A percentile compares a stretch with the other conserved stretches of the same genome.
Conservation (phyloP, 1,139 yeast species). For the Nakaseomyces nivariensis region DNA sequence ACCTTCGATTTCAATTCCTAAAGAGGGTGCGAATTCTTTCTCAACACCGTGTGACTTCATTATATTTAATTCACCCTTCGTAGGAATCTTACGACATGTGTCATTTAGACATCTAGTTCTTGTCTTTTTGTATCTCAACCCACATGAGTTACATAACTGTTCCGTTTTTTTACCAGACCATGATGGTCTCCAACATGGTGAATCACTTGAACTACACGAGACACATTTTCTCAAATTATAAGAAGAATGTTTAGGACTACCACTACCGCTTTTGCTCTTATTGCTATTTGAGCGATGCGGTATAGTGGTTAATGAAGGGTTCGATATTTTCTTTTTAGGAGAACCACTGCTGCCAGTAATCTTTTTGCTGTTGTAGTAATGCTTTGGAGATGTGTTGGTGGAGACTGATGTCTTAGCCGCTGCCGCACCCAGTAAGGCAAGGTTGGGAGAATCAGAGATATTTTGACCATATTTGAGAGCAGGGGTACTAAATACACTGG, state of each 20-base stretch:
- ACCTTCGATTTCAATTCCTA: slow-evolving; percentile 15
- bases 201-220: slow-evolving; percentile 83
- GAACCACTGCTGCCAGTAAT: neutral
- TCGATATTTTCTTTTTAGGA: slow-evolving; percentile 20
- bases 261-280: slow-evolving; percentile 2
- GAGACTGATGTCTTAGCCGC: neutral
- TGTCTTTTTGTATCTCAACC: slow-evolving; percentile 87
- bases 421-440: neutral
- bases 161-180: slow-evolving; percentile 80
- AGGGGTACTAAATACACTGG: slow-evolving; percentile 3
- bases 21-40: slow-evolving; percentile 8
- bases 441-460: neutral
- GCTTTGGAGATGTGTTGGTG: slow-evolving; percentile 15
- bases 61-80: slow-evolving; percentile 88
- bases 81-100: slow-evolving; percentile 79
- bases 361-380: neutral
- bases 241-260: neutral
- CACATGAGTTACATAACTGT: slow-evolving; percentile 93
- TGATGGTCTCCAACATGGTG: slow-evolving; percentile 98
- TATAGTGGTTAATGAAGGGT: slow-evolving; percentile 17
- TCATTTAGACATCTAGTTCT: slow-evolving; percentile 77
- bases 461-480: neutral
- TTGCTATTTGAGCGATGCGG: neutral
- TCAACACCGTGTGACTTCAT: slow-evolving; percentile 45
- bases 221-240: slow-evolving; percentile 50